These are phyloP conservation scores for Rossbeevera mucosa DNA, from an alignment of 768 basidiomycete species.

Conservation along the genomic window DNA sequence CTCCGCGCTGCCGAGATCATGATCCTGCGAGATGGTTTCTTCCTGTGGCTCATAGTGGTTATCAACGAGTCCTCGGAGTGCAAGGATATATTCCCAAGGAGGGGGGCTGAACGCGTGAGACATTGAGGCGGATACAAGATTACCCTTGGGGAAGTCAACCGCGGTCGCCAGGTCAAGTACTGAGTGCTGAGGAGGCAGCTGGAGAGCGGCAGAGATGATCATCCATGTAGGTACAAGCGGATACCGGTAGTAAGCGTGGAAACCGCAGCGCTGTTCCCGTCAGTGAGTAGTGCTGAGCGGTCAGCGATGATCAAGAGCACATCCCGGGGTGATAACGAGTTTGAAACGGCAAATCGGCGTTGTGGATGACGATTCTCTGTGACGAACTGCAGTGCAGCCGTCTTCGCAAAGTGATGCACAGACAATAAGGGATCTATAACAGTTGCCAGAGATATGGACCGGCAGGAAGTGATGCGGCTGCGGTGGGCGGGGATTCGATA, in stretches of 20 bases:
- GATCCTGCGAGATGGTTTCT: constrained; percentile 3
- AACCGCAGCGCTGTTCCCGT: neutral
- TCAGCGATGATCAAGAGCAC: neutral
- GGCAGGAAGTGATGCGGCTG: constrained; percentile 9
- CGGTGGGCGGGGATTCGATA: constrained; percentile 10
- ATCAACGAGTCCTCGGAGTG: constrained; percentile 27
- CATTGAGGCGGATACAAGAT: constrained; percentile 16
- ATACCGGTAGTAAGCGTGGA: neutral
- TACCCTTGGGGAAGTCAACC: constrained; percentile 11
- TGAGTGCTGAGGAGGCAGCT: neutral
- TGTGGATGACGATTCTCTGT: constrained; percentile 12
- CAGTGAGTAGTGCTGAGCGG: neutral
- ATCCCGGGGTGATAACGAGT: neutral
- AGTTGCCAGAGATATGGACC: constrained; percentile 15
- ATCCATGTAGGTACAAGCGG: constrained; percentile 4
- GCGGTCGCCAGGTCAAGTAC: constrained; percentile 15
- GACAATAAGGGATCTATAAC: constrained; percentile 19
- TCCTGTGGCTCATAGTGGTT: constrained; percentile 5
- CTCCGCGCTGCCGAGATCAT: constrained; percentile 12
- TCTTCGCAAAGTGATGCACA: constrained; percentile 26
- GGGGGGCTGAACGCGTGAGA: constrained; percentile 19
- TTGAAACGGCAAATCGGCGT: constrained; percentile 10
- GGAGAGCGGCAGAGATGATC: constrained; percentile 3
- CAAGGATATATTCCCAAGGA: constrained; percentile 13
- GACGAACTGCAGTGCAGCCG: constrained; percentile 3